Evolutionary conservation across 106 monocot species (phyloP), one percentile per base, ranked within the genome.

Genomic region (Cymbidium sinense): DNA sequence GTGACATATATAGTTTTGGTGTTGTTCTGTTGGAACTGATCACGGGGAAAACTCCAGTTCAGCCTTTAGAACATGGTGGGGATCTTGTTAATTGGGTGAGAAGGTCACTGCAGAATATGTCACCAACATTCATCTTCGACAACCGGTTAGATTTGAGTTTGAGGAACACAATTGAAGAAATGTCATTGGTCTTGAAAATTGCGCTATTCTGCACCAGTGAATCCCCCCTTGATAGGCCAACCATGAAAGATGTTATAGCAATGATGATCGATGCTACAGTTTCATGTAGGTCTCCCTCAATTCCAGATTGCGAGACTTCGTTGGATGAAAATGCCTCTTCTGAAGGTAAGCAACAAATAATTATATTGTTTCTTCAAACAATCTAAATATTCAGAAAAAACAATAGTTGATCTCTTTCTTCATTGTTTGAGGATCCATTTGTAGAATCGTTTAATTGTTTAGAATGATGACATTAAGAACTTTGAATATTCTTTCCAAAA

Each of bases 41-140:
- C 70, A 94, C 94, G 4, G 94, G 94, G 28, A 81, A 84, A 75
- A 74, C 89, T 70, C 89, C 94, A 74, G 86, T 94, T 82, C 94
- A 94, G 80, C 94, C 94, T 35, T 52, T 89, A 34, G 94, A 94
- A n/a, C 83, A 81, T 78, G 94, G 94, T 74, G 94, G 91, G 9
- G 91, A 94, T 82, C 80, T 94, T 13, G 94, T 94, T n/a, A 94
- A 87, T 74, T 87, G 84, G 85, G 94, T 94, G 80, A 82, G 91
- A 75, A 89, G 80, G 50, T 85, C 88, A 70, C 81, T 89, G 70
- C 77, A 81, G 27, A 82, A 80, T 13, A 71, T 10, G 11, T 65
- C 27, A 0, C 52, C 81, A 30, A 37, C 35, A 10, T 81, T 80
- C 19, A 70, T 94, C 0, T 94, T 91, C 79, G 94, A 94, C 70